Evolutionary conservation across 176 grass and related monocot genomes (phyloP).

Genomic region (Lolium multiflorum): DNA sequence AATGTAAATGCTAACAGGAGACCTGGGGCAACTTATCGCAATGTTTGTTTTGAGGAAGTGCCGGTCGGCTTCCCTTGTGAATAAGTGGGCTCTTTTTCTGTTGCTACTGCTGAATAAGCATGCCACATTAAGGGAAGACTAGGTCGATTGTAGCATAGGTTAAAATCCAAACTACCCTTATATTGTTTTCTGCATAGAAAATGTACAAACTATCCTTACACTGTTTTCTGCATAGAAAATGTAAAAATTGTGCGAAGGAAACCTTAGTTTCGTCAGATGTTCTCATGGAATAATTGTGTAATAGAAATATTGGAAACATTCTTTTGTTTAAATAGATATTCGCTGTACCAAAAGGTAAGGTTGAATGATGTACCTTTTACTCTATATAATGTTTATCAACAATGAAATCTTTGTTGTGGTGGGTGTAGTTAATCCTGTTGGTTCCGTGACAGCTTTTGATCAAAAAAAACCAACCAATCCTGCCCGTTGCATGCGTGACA

Average conservation of each 20-base stretch:
- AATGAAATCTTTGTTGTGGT: no score
- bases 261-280: no score
- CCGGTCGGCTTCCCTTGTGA: not conserved
- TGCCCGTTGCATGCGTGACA: no score
- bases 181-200: not conserved
- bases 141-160: not conserved
- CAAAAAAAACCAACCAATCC: no score
- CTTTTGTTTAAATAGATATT: no score
- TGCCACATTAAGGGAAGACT: not conserved
- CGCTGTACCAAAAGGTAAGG: not conserved
- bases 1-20: not conserved
- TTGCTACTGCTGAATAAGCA: conserved; percentile 24
- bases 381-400: no score
- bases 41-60: not conserved
- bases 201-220: not conserved
- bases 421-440: no score
- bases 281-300: no score
- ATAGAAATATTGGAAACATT: no score
- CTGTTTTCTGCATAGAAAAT: not conserved
- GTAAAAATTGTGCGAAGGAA: not conserved
- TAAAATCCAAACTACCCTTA: not conserved
- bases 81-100: not conserved
- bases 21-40: not conserved
- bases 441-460: no score
- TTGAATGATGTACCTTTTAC: not conserved